A percentile compares a stretch with the other conserved stretches of the same genome.
phyloP scores from a whole-genome alignment of 371 early-diverging fungal species.

The Parasitella parasitica region DNA sequence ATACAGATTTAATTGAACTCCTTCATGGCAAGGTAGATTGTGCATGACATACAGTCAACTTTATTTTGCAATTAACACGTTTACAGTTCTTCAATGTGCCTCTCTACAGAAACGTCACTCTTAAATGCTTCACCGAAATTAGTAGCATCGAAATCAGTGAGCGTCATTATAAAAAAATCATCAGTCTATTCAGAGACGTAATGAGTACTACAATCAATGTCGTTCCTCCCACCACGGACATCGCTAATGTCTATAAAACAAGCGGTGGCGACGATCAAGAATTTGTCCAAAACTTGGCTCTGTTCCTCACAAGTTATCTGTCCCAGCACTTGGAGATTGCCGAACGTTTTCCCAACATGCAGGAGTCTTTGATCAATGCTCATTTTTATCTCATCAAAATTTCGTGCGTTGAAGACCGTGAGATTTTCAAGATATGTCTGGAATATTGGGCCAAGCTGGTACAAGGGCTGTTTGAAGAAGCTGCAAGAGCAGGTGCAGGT shows the following conservation, averaged over 20 bases:
- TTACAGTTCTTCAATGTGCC: slow-evolving; percentile 77
- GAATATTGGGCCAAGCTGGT: slow-evolving; percentile 96
- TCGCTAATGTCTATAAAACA: slow-evolving; percentile 78
- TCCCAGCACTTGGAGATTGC: slow-evolving; percentile 70
- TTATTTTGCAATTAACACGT: neutral
- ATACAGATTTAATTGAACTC: slow-evolving; percentile 89
- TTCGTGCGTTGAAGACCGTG: slow-evolving; percentile 91
- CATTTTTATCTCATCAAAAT: slow-evolving; percentile 90
- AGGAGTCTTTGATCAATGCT: slow-evolving; percentile 73
- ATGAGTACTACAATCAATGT: slow-evolving; percentile 70
- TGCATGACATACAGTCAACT: neutral
- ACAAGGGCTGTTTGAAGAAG: slow-evolving; percentile 83
- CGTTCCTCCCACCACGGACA: slow-evolving; percentile 62
- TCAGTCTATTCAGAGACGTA: slow-evolving; percentile 75
- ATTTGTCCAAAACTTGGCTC: slow-evolving; percentile 50
- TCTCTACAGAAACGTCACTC: slow-evolving; percentile 88
- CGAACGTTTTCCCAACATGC: slow-evolving; percentile 60
- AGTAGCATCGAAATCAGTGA: slow-evolving; percentile 74
- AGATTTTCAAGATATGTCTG: slow-evolving; percentile 96
- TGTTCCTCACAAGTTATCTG: slow-evolving; percentile 83
- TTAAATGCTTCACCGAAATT: slow-evolving; percentile 96
- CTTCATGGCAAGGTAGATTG: slow-evolving; percentile 78
- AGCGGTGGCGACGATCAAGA: slow-evolving; percentile 87
- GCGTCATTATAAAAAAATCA: slow-evolving; percentile 84
- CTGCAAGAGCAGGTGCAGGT: slow-evolving; percentile 57